Evolutionary conservation across 495 filamentous ascomycete species (phyloP), one percentile per base, ranked within the genome.

Genomic region (Lophiotrema nucula): DNA sequence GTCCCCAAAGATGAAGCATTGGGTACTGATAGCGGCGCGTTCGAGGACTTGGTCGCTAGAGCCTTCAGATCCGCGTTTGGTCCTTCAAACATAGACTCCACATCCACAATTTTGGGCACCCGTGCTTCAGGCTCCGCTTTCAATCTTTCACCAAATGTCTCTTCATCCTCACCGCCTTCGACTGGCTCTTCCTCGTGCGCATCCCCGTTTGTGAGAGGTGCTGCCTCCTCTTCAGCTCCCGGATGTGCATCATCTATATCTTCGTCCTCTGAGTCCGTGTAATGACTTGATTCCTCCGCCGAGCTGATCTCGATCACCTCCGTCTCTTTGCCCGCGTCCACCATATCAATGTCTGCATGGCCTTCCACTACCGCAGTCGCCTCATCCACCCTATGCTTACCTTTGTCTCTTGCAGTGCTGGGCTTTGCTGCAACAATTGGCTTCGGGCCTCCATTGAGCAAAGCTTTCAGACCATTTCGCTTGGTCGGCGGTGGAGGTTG

Each of bases 121-220:
- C 15, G 50, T 6, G 84, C 80, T 44, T 88, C 83, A 31, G 80
- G 73, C 18, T 78, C 75, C 33, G 85, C 85, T 60, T 85, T 84
- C 42, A 95, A 78, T 41, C 95, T 79, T 62, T 98, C 93, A 49
- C 89, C 91, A 68, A 98, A 95, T 1, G 91, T 88, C 6, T 88
- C 90, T 67, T 88, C 86, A 16, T 73, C 79, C 4, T 75, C 15
- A 2, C 25, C 48, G 12, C 52, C 56, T 33, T 58, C 55, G 26
- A 28, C 31, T 13, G 18, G 53, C 56, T 83, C 79, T 51, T 79
- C 70, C 77, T 83, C 85, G 31, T 77, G 72, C 11, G 77, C 65
- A 46, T 80, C 73, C 27, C 60, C 27, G 39, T 25, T 27, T 25
- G 0, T 24, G 19, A 26, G 3, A 8, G 47, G 31, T 8, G 10